Percentiles rank a stretch among this genome's conserved stretches.
Evolutionary conservation across 2,329 filamentous ascomycete genomes (phyloP).

Genomic region (Colletotrichum euphorbiae): DNA sequence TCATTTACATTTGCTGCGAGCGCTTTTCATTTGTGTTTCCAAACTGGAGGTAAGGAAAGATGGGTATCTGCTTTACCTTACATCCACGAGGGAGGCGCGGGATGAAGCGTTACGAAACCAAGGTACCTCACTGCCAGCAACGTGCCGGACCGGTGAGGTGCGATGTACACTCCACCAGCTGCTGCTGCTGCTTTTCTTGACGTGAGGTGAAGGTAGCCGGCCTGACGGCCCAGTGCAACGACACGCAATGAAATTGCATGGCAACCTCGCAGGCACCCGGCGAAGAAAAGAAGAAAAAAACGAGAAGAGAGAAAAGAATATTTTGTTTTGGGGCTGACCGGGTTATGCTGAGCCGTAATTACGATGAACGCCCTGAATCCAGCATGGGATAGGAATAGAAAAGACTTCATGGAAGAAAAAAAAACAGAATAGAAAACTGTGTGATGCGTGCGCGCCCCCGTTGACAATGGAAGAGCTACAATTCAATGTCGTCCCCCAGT

Average conservation of each 20-base stretch:
- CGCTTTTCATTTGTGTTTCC: slow-evolving; percentile 24
- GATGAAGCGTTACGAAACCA: background rate
- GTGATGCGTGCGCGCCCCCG: slow-evolving; percentile 4
- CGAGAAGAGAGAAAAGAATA: slow-evolving; percentile 4
- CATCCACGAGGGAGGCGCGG: slow-evolving; percentile 2
- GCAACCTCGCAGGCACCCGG: slow-evolving; percentile 19
- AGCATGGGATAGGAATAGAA: slow-evolving; percentile 1
- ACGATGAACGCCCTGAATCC: slow-evolving; percentile 23
- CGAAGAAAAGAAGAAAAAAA: slow-evolving; percentile 19
- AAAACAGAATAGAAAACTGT: background rate
- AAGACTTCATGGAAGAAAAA: background rate
- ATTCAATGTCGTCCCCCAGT: background rate
- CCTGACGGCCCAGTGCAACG: slow-evolving; percentile 10
- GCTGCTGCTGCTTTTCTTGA: background rate
- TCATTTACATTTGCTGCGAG: slow-evolving; percentile 24
- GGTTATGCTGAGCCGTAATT: slow-evolving; percentile 22
- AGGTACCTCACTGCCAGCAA: slow-evolving; percentile 6
- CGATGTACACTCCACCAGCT: background rate
- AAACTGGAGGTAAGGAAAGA: slow-evolving; percentile 12
- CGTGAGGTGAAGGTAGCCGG: slow-evolving; percentile 6
- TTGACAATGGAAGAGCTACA: background rate
- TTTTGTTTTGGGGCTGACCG: slow-evolving; percentile 20
- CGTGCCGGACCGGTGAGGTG: slow-evolving; percentile 8
- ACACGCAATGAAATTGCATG: slow-evolving; percentile 21
- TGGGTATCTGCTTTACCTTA: slow-evolving; percentile 8